Conservation (phyloP, 78 protist species). For the Dictyostelium discoideum region dicty_2.7 NC_007088.5:5305501-5306000, state of each 20-base stretch:
- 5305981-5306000: constrained; percentile 62
- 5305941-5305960: constrained; percentile 59
- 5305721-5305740: constrained; percentile 53
- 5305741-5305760: constrained; percentile 19
- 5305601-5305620: constrained; percentile 64
- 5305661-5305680: constrained; percentile 35
- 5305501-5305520: neutral
- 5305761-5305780: constrained; percentile 57
- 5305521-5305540: neutral
- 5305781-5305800: constrained; percentile 82
- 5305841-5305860: constrained; percentile 24
- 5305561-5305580: constrained; percentile 72
- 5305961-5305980: constrained; percentile 76
- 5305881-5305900: constrained; percentile 47
- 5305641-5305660: constrained; percentile 29
- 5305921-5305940: constrained; percentile 54
- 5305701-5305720: constrained; percentile 50
- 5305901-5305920: constrained; percentile 68
- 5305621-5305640: constrained; percentile 68
- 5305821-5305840: constrained; percentile 38
- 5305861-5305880: neutral
- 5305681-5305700: constrained; percentile 53
- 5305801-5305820: constrained; percentile 67
- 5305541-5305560: constrained; percentile 47
- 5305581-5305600: constrained; percentile 44